phyloP scores from a whole-genome alignment of 202 grass and related monocot species.

The Brachypodium distachyon region DNA sequence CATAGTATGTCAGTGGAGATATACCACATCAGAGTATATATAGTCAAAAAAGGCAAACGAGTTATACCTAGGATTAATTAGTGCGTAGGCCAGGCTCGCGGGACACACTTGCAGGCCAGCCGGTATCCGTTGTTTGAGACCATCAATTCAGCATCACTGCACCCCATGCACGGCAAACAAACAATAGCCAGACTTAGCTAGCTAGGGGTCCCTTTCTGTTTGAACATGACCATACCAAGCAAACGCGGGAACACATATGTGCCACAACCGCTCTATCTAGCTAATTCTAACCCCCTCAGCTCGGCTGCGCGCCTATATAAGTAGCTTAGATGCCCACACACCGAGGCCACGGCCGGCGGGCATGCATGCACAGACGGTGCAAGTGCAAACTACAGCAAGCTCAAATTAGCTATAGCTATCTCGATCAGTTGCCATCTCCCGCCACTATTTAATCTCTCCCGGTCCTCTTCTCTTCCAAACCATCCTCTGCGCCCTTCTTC shows the following conservation, averaged over 20 bases:
- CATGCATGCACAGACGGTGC: slow-evolving; percentile 43
- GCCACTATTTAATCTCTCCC: not conserved
- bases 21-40: no score
- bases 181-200: no score
- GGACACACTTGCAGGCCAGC: no score
- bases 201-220: not conserved
- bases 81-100: slow-evolving; percentile 3
- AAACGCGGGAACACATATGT: not conserved
- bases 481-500: not conserved
- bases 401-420: not conserved
- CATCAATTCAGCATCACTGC: no score
- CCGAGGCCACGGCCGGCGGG: not conserved
- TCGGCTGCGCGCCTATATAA: slow-evolving; percentile 20
- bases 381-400: not conserved
- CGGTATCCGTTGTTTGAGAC: no score
- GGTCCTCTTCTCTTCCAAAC: not conserved
- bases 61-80: no score
- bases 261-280: not conserved
- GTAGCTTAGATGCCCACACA: not conserved
- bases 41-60: no score
- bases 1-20: no score
- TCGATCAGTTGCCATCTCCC: no score
- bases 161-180: not conserved
- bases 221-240: not conserved
- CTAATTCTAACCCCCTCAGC: not conserved